These are phyloP conservation scores for Solanum boliviense DNA, from an alignment of 257 asterid genomes.

Conservation along the genomic window DNA sequence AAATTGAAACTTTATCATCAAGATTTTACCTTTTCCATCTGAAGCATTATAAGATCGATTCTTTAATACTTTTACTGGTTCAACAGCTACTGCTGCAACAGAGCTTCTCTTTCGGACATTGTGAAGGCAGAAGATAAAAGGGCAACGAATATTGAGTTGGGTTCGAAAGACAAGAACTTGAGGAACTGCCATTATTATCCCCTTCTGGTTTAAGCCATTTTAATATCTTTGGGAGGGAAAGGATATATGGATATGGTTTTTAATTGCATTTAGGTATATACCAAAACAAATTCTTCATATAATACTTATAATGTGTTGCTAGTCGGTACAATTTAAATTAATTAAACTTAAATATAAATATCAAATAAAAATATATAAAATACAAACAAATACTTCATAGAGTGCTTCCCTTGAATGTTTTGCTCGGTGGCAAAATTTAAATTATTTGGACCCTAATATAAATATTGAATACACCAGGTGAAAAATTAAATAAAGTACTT, in stretches of 20 bases:
- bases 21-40: slow-evolving; percentile 2
- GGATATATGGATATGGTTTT: background rate
- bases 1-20: background rate
- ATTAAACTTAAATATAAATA: fast-evolving
- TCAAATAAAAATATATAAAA: too few species aligned
- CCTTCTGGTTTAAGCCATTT: background rate
- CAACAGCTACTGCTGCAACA: slow-evolving; percentile 1
- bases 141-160: background rate
- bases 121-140: slow-evolving; percentile 2
- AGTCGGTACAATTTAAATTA: background rate
- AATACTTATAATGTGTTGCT: background rate
- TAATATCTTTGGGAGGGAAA: background rate
- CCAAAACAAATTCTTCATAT: background rate
- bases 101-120: slow-evolving; percentile 6
- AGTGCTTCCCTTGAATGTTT: background rate
- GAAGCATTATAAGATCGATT: background rate
- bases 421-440: too few species aligned
- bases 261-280: background rate
- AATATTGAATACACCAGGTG: background rate
- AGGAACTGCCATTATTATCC: slow-evolving; percentile 6
- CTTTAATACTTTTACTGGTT: background rate
- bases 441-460: too few species aligned
- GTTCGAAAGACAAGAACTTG: slow-evolving; percentile 2
- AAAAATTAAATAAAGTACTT: background rate
- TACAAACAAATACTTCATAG: too few species aligned